Evolutionary conservation across 306 rosid genomes (phyloP).

Genomic region (Medicago truncatula): DNA sequence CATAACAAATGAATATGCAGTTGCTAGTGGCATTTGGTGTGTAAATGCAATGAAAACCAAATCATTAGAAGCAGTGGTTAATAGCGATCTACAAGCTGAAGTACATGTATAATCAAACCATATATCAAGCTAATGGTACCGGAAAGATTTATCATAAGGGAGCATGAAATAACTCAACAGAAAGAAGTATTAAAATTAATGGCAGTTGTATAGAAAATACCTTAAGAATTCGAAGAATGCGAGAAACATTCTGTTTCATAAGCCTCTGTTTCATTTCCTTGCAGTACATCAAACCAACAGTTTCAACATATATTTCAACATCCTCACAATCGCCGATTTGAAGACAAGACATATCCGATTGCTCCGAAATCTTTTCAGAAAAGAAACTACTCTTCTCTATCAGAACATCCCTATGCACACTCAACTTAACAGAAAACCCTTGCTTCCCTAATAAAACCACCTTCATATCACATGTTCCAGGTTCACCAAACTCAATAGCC

Average conservation of each 20-base stretch:
- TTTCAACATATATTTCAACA: slow-evolving; percentile 89
- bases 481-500: slow-evolving; percentile 95
- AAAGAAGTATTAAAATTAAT: not conserved
- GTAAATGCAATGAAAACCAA: slow-evolving; percentile 11
- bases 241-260: slow-evolving; percentile 86
- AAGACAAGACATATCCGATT: slow-evolving; percentile 54
- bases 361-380: slow-evolving; percentile 66
- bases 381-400: slow-evolving; percentile 71
- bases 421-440: slow-evolving; percentile 90
- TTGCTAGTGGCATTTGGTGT: slow-evolving; percentile 1
- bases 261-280: slow-evolving; percentile 91
- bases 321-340: slow-evolving; percentile 89
- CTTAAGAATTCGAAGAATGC: slow-evolving; percentile 89
- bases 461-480: slow-evolving; percentile 90
- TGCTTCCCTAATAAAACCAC: slow-evolving; percentile 83
- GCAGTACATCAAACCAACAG: slow-evolving; percentile 92
- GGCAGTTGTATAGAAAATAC: slow-evolving; percentile 46
- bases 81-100: not conserved
- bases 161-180: slow-evolving; percentile 13
- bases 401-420: slow-evolving; percentile 80
- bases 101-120: not conserved
- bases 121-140: not conserved
- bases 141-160: not conserved
- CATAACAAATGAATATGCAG: slow-evolving; percentile 7
- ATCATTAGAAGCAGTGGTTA: not conserved